Base-by-base conservation (phyloP, 768 basidiomycete genomes). In the Lentinula lateritia region DNA sequence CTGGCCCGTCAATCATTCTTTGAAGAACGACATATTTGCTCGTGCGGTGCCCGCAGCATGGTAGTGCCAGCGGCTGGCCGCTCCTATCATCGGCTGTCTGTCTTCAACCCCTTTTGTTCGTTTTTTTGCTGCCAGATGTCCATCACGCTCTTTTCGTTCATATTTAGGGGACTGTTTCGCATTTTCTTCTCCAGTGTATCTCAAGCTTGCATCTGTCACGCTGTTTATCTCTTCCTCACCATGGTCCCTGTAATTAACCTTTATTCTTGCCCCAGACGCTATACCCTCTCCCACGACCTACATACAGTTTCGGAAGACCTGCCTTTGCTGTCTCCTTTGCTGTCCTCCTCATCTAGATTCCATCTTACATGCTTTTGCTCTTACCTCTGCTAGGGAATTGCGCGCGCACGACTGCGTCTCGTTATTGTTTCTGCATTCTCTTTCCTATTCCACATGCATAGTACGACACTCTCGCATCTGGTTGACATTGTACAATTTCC, bases 21-120 rank as follows among this genome's bases (percentile, higher is more conserved):
- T 83, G 50, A 88, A 88, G 70, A 68, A 70, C 6, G 83, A 85
- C 68, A 86, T 87, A 79, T 89, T 86, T 50, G 85, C 87, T 0
- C 81, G 83, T 63, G 87, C 87, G 9, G 74, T 80, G 1, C 84
- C 85, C 0, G 75, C 86, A 2, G 76, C 77, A n/a, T 89, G 87
- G 87, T 89, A 79, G 77, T 68, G 50, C 41, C 23, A 68, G 66
- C 66, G 58, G 58, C 58, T 23, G 58, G 58, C 48, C 43, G 58
- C 34, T 39, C 58, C 18, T 58, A 23, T 46, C 38, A n/a, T 56
- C 38, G 32, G 32, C 18, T 8, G 32, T 56, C 23, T 56, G 10
- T 15, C 54, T 15, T 23, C 15, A 32, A 18, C 43, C 58, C 36
- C 58, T 23, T 45, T 45, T 50, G 7, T 35, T 38, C 32, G 10